Conservation (phyloP, 2,329 filamentous ascomycete genomes). For the Cytospora paraplurivora region DNA sequence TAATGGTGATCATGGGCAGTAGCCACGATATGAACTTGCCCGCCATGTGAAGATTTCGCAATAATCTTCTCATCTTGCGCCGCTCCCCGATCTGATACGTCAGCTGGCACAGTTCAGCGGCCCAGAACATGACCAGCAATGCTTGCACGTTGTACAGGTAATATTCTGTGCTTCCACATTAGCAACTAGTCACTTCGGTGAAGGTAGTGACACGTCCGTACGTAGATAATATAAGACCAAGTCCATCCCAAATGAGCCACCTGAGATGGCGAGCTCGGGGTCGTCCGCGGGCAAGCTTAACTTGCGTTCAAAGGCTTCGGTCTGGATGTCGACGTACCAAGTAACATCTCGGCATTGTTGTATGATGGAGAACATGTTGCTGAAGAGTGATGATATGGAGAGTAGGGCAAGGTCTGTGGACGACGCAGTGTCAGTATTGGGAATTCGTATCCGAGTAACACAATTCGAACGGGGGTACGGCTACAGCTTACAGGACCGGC, state of each 20-base stretch:
- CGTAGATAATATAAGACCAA: slow-evolving; percentile 35
- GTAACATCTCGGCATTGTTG: slow-evolving; percentile 33
- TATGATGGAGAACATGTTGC: slow-evolving; percentile 33
- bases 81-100: slow-evolving; percentile 30
- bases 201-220: slow-evolving; percentile 15
- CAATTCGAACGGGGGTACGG: background rate
- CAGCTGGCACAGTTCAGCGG: slow-evolving; percentile 19
- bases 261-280: slow-evolving; percentile 32
- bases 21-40: slow-evolving; percentile 32
- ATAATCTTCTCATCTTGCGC: slow-evolving; percentile 22
- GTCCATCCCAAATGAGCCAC: slow-evolving; percentile 33
- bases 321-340: slow-evolving; percentile 29
- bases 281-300: slow-evolving; percentile 28
- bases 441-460: background rate
- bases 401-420: slow-evolving; percentile 33
- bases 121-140: slow-evolving; percentile 34
- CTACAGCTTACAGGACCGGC: slow-evolving; percentile 33
- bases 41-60: slow-evolving; percentile 31
- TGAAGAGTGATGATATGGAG: slow-evolving; percentile 31
- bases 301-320: slow-evolving; percentile 30
- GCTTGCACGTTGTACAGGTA: slow-evolving; percentile 33
- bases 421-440: background rate
- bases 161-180: slow-evolving; percentile 29
- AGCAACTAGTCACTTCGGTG: background rate
- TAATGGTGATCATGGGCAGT: slow-evolving; percentile 31